These are phyloP conservation scores for Skeletonema costatum DNA, from an alignment of 108 stramenopile species.

Conservation along the genomic window DNA sequence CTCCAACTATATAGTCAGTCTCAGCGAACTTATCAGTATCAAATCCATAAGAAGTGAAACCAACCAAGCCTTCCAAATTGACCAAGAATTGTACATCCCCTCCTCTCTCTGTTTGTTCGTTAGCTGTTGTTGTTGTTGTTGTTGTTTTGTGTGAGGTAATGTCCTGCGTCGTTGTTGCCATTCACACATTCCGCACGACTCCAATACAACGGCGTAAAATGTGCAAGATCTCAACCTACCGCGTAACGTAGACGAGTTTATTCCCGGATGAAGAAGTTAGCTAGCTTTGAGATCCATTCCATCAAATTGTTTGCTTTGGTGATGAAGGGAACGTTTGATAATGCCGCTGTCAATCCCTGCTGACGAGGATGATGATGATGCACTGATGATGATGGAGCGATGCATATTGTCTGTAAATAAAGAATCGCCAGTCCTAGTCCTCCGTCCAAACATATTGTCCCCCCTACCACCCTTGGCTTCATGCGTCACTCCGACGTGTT, in stretches of 20 bases:
- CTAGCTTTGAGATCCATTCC: slow-evolving; percentile 8
- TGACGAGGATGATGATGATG: background rate
- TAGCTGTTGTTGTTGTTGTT: background rate
- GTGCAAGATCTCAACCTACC: slow-evolving; percentile 41
- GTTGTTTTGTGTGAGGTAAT: background rate
- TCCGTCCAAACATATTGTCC: slow-evolving; percentile 46
- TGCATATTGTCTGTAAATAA: no score
- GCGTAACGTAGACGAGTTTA: slow-evolving; percentile 26
- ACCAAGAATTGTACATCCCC: slow-evolving; percentile 5
- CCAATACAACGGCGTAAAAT: slow-evolving; percentile 52
- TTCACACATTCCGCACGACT: slow-evolving; percentile 26
- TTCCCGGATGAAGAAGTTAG: background rate
- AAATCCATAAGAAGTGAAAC: background rate
- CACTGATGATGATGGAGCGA: slow-evolving; percentile 1
- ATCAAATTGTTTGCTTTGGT: background rate
- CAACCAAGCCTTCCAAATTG: background rate
- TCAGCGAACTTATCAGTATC: background rate
- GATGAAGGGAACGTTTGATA: background rate
- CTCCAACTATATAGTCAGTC: background rate
- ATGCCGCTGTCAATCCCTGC: background rate
- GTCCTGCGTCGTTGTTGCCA: background rate
- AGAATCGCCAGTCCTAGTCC: no score
- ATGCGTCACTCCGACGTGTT: slow-evolving; percentile 17
- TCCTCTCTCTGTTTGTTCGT: no score
- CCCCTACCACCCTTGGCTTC: slow-evolving; percentile 15